Evolutionary conservation across 106 monocot species (phyloP), one percentile per base, ranked within the genome.

Genomic region (Allium cepa): DNA sequence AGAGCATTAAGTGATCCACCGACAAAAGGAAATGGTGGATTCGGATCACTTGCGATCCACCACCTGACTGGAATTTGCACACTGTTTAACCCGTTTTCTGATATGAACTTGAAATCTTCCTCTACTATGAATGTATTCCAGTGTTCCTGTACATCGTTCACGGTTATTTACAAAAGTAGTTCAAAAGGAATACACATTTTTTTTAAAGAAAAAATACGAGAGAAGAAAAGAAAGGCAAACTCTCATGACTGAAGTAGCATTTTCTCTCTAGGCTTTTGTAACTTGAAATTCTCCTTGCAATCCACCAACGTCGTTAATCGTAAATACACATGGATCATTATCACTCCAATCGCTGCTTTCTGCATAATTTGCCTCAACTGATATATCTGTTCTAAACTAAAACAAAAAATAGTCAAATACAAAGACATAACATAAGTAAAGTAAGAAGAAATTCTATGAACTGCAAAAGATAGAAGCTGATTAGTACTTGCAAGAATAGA

Each of bases 211-310:
- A 2, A 47, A 9, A 62, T n/a, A 28, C 2, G 26, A 0, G 17
- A 10, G 17, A 7, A 48, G 48, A 64, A 47, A 47, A 8, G 14
- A 64, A 47, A 64, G 0, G 5, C 15, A 64, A n/a, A 47, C 48
- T 22, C 0, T 22, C 22, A 48, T 28, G 48, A 63, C 4, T 3
- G 7, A 64, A 48, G 15, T 14, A 47, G 48, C 46, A 47, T 64
- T 64, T 47, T 47, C 47, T 64, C 83, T 83, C 79, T 79, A 86
- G 16, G 86, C 93, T 71, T 93, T 93, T 68, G 89, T 89, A 83
- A 93, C 83, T 68, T 93, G 93, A 70, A 79, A 86, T 68, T 93
- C 93, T 63, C 93, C 93, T 73, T 84, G 93, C 64, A 93, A 75
- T 70, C 75, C 78, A 70, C 86, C 89, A 36, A 77, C 72, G 74